A percentile compares a stretch with the other conserved stretches of the same genome.
phyloP scores from a whole-genome alignment of 495 filamentous ascomycete species.

The Zalerion maritima region DNA sequence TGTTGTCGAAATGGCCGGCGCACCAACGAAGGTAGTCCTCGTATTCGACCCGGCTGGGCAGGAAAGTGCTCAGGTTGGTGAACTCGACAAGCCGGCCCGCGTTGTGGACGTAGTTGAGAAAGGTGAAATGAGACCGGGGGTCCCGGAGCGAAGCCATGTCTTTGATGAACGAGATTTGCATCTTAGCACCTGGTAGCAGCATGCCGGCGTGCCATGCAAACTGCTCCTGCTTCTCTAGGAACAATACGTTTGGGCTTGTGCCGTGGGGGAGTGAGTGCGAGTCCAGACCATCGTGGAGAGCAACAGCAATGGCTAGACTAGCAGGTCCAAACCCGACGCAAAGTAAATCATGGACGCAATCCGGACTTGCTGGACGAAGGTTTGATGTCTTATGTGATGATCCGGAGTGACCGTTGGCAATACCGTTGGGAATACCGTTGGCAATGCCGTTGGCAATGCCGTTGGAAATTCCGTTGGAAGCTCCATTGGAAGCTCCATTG shows the following conservation, averaged over 20 bases:
- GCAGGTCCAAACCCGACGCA: slow-evolving; percentile 92
- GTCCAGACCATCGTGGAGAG: slow-evolving; percentile 57
- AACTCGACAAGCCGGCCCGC: slow-evolving; percentile 73
- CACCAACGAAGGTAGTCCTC: slow-evolving; percentile 95
- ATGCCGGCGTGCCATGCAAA: slow-evolving; percentile 94
- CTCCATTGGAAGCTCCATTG: too few species aligned
- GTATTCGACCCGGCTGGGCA: slow-evolving; percentile 76
- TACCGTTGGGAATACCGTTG: slow-evolving; percentile 7
- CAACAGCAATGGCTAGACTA: slow-evolving; percentile 82
- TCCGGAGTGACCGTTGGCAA: slow-evolving; percentile 8
- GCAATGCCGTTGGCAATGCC: slow-evolving; percentile 2
- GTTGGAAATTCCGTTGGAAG: too few species aligned
- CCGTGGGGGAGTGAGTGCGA: slow-evolving; percentile 20
- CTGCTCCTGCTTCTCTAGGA: slow-evolving; percentile 67
- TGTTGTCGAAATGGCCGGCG: slow-evolving; percentile 60
- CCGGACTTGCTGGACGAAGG: slow-evolving; percentile 23
- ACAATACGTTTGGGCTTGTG: slow-evolving; percentile 51
- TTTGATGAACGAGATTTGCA: slow-evolving; percentile 98
- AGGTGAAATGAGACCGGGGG: slow-evolving; percentile 83
- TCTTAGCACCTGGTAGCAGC: slow-evolving; percentile 81
- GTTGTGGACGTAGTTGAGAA: slow-evolving; percentile 80
- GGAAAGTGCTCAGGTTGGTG: slow-evolving; percentile 77
- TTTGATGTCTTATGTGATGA: slow-evolving; percentile 14
- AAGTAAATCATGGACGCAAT: slow-evolving; percentile 62
- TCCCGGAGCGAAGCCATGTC: slow-evolving; percentile 82